Evolutionary conservation across 768 basidiomycete genomes (phyloP).

Genomic region (Tulasnella sp.): DNA sequence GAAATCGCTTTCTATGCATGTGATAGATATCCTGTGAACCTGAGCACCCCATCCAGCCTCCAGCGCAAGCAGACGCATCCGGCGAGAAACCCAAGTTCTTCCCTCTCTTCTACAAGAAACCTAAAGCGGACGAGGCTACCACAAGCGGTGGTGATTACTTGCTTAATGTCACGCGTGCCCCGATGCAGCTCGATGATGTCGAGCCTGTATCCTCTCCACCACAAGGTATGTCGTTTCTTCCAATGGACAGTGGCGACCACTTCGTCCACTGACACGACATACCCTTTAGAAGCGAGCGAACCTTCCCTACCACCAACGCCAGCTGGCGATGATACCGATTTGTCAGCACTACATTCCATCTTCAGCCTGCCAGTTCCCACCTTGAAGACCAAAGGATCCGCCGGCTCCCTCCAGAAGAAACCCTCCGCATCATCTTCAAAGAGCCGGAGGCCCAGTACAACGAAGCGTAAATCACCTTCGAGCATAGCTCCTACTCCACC

Average conservation of each 20-base stretch:
- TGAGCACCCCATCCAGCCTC: not conserved
- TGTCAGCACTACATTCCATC: conserved; percentile 12
- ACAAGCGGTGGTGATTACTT: not conserved
- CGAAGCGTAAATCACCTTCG: conserved; percentile 10
- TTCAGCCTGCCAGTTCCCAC: conserved; percentile 23
- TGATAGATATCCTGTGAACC: not conserved
- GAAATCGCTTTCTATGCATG: not conserved
- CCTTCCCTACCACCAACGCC: not conserved
- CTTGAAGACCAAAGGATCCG: conserved; percentile 8
- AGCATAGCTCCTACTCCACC: not conserved
- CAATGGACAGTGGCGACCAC: not conserved
- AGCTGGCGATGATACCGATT: not conserved
- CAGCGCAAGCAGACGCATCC: not conserved
- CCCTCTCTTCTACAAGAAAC: conserved; percentile 27
- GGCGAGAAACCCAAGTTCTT: conserved; percentile 17
- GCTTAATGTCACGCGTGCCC: not conserved
- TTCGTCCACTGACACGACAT: not conserved
- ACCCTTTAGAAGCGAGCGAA: not conserved
- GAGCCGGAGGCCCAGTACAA: not conserved
- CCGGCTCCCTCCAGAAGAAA: conserved; percentile 1
- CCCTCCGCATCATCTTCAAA: not conserved
- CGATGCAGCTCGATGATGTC: not conserved
- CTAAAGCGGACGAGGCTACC: not conserved
- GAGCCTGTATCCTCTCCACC: conserved; percentile 22
- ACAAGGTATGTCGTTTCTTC: not conserved